phyloP scores from a whole-genome alignment of 2,329 filamentous ascomycete genomes.

The Fusarium paranaense region DNA sequence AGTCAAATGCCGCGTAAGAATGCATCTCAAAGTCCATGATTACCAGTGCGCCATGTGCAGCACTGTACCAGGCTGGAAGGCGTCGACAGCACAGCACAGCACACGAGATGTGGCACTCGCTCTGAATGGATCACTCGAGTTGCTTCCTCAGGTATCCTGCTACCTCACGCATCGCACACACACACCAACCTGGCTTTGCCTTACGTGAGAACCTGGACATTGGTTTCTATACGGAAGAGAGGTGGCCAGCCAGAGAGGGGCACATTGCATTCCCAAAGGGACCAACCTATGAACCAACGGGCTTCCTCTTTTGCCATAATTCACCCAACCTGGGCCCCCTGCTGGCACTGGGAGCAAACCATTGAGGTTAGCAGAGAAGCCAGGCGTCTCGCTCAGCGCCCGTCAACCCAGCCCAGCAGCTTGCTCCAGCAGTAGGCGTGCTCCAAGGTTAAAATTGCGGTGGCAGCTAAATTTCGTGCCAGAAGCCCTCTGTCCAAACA shows the following conservation, averaged over 20 bases:
- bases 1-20: slow-evolving; percentile 23
- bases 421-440: slow-evolving; percentile 7
- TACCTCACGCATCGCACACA: slow-evolving; percentile 18
- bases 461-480: slow-evolving; percentile 40
- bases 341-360: slow-evolving; percentile 9
- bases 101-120: background rate
- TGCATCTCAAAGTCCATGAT: background rate
- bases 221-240: slow-evolving; percentile 1
- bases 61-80: background rate
- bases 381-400: slow-evolving; percentile 11
- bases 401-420: slow-evolving; percentile 1
- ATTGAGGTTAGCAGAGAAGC: slow-evolving; percentile 5
- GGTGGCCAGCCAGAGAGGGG: slow-evolving; percentile 8
- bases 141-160: slow-evolving; percentile 9
- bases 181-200: slow-evolving; percentile 21
- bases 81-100: background rate
- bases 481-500: slow-evolving; percentile 18
- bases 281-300: slow-evolving; percentile 5
- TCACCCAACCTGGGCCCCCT: slow-evolving; percentile 14
- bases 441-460: slow-evolving; percentile 41
- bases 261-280: slow-evolving; percentile 20
- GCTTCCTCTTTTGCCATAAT: background rate
- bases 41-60: background rate
- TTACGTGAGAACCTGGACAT: slow-evolving; percentile 38
- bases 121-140: slow-evolving; percentile 1